These are phyloP conservation scores for Lolium perenne DNA, from an alignment of 176 grass and related monocot species.

Conservation along the genomic window DNA sequence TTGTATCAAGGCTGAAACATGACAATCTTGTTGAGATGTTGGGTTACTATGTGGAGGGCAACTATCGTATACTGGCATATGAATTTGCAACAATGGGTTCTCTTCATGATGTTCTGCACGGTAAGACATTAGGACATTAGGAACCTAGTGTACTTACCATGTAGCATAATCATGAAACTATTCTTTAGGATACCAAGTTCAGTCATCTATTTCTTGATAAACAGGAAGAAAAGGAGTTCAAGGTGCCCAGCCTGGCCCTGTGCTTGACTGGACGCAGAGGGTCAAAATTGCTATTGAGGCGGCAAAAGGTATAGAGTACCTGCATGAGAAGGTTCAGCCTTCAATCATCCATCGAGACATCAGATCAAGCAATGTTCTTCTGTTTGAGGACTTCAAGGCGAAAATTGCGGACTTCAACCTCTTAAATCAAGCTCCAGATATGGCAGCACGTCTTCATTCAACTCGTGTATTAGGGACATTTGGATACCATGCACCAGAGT, in stretches of 20 bases:
- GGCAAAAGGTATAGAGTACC: constrained; percentile 76
- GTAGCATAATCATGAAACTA: neutral
- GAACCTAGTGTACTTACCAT: constrained; percentile 3
- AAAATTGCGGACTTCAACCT: constrained; percentile 86
- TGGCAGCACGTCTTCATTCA: constrained; percentile 76
- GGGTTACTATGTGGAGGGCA: constrained; percentile 71
- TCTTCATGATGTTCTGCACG: constrained; percentile 84
- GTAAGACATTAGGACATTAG: constrained; percentile 46
- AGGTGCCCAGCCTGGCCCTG: constrained; percentile 73
- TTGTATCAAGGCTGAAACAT: constrained; percentile 68
- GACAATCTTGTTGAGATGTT: constrained; percentile 73
- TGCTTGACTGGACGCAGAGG: constrained; percentile 71
- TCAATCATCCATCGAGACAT: constrained; percentile 77
- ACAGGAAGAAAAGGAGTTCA: constrained; percentile 81
- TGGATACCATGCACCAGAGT: constrained; percentile 78
- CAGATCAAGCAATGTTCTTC: constrained; percentile 77
- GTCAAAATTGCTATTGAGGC: constrained; percentile 78
- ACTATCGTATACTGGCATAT: constrained; percentile 62
- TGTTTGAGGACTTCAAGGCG: constrained; percentile 79
- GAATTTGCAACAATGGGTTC: constrained; percentile 87
- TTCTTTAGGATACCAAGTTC: constrained; percentile 22
- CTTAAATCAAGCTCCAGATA: constrained; percentile 81
- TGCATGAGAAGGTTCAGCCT: constrained; percentile 82
- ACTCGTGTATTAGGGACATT: constrained; percentile 81
- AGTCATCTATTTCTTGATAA: constrained; percentile 23